Evolutionary conservation across 306 rosid genomes (phyloP).

Genomic region (Erythrophleum fordii): DNA sequence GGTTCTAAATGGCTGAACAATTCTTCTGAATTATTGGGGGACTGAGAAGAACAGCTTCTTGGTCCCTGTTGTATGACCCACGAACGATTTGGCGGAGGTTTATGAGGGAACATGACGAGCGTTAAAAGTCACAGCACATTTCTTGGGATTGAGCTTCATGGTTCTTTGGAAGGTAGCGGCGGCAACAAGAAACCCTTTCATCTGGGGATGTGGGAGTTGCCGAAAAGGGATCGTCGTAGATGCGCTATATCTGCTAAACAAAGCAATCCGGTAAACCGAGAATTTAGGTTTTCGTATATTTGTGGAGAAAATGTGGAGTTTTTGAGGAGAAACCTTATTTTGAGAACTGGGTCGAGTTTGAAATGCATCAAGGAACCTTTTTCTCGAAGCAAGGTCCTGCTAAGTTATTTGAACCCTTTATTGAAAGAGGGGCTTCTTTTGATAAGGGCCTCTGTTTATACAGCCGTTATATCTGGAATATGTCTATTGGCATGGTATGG

Average conservation of each 20-base stretch:
- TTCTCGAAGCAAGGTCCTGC: slow-evolving; percentile 53
- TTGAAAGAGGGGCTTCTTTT: slow-evolving; percentile 79
- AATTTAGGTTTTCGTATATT: slow-evolving; percentile 60
- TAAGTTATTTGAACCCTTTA: slow-evolving; percentile 53
- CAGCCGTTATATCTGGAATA: slow-evolving; percentile 71
- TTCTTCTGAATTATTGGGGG: slow-evolving; percentile 48
- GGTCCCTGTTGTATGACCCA: slow-evolving; percentile 59
- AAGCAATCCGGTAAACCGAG: slow-evolving; percentile 53
- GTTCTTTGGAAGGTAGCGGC: slow-evolving; percentile 47
- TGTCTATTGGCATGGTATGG: slow-evolving; percentile 87
- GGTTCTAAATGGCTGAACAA: slow-evolving; percentile 36
- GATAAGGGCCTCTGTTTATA: slow-evolving; percentile 73
- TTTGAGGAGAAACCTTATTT: slow-evolving; percentile 52
- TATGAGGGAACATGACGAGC: slow-evolving; percentile 59
- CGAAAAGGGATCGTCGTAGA: slow-evolving; percentile 45
- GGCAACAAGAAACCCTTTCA: slow-evolving; percentile 43
- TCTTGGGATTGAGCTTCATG: slow-evolving; percentile 58
- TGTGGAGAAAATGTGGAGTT: slow-evolving; percentile 69
- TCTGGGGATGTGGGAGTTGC: slow-evolving; percentile 41
- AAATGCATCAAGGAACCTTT: slow-evolving; percentile 67
- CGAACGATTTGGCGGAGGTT: slow-evolving; percentile 28
- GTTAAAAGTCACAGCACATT: slow-evolving; percentile 57
- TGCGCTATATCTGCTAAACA: slow-evolving; percentile 54
- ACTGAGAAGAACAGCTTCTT: slow-evolving; percentile 68
- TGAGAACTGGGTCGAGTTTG: slow-evolving; percentile 52